These are phyloP conservation scores for Kodamaea anthophila DNA, from an alignment of 1,139 yeast genomes.

Conservation along the genomic window DNA sequence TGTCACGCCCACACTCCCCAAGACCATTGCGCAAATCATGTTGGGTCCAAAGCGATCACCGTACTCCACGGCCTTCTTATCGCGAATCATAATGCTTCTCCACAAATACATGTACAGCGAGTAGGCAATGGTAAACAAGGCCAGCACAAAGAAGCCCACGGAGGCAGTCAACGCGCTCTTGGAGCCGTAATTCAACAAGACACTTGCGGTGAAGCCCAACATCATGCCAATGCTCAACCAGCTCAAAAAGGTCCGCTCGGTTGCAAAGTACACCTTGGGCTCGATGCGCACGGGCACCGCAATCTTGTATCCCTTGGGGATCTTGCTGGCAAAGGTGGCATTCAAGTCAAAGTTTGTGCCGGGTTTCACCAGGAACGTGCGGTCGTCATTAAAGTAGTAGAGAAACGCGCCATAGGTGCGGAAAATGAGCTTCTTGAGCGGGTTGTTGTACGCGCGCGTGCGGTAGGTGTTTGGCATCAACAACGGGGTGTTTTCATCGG, in stretches of 20 bases:
- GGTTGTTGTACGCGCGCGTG: slow-evolving; percentile 21
- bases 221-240: slow-evolving; percentile 74
- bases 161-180: slow-evolving; percentile 72
- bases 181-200: slow-evolving; percentile 66
- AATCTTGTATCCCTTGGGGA: slow-evolving; percentile 75
- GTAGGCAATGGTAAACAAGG: slow-evolving; percentile 66
- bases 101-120: slow-evolving; percentile 72
- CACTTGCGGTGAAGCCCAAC: slow-evolving; percentile 66
- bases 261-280: slow-evolving; percentile 81
- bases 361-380: slow-evolving; percentile 66
- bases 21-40: slow-evolving; percentile 67
- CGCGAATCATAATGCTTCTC: slow-evolving; percentile 79
- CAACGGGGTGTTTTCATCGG: slow-evolving; percentile 39
- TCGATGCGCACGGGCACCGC: slow-evolving; percentile 77
- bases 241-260: slow-evolving; percentile 72
- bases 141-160: slow-evolving; percentile 80
- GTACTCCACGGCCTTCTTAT: slow-evolving; percentile 74
- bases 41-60: slow-evolving; percentile 89
- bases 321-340: slow-evolving; percentile 39
- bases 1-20: slow-evolving; percentile 66
- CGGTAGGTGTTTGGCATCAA: slow-evolving; percentile 33
- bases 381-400: slow-evolving; percentile 55
- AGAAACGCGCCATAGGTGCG: slow-evolving; percentile 33
- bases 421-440: slow-evolving; percentile 27
- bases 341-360: slow-evolving; percentile 73